phyloP scores from a whole-genome alignment of 768 basidiomycete genomes.

The Lactarius sanguifluus region DNA sequence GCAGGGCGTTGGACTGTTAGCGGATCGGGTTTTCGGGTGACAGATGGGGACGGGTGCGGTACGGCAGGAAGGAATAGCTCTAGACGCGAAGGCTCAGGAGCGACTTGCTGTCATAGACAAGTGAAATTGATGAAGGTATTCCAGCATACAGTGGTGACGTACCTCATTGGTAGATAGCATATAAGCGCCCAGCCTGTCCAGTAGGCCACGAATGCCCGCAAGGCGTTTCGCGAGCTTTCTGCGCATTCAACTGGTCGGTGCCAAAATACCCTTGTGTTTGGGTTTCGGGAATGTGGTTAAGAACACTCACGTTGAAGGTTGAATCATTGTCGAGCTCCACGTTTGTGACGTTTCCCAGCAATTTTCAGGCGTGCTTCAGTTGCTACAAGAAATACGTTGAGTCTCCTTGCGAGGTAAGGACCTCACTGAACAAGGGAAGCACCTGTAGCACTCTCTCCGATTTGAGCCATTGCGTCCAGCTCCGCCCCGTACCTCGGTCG shows the following conservation, averaged over 20 bases:
- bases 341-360: constrained; percentile 9
- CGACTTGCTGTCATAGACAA: constrained; percentile 39
- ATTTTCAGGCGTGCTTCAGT: constrained; percentile 24
- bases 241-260: not conserved
- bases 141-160: constrained; percentile 14
- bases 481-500: no score
- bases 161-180: constrained; percentile 58
- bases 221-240: no score
- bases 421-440: not conserved
- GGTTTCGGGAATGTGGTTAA: not conserved
- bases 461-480: no score
- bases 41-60: not conserved
- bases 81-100: constrained; percentile 40
- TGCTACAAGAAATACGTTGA: constrained; percentile 6
- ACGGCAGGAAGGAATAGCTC: not conserved
- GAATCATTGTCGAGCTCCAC: constrained; percentile 17
- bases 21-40: constrained; percentile 36
- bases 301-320: constrained; percentile 11
- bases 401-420: not conserved
- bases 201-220: constrained; percentile 41
- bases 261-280: not conserved
- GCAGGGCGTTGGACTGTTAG: not conserved
- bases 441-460: not conserved
- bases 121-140: not conserved
- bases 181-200: constrained; percentile 56